Base-by-base conservation (phyloP, 2,329 filamentous ascomycete species). In the Diaporthe batatas region DNA sequence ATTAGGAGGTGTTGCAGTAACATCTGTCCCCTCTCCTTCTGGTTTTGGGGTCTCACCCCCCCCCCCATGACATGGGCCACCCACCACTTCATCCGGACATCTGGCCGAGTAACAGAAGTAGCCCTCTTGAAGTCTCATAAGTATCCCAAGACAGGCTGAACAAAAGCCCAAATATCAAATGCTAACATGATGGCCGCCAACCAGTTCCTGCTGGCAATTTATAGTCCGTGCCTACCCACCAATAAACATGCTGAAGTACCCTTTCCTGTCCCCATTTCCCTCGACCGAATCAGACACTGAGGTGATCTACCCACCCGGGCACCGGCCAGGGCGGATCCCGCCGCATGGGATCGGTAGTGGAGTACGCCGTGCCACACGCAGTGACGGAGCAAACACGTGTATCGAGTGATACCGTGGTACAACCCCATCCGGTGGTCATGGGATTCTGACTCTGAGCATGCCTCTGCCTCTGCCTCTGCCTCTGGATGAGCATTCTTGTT, bases 371-470 rank as follows among this genome's bases (percentile, higher is more conserved):
- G 49, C 59, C 59, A 51, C 59, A 49, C 25, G 18, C 42, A 65
- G 10, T 36, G n/a, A 42, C 16, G 42, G 29, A 3, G 42, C 29
- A 65, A 65, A 65, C 59, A 65, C 59, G 59, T 65, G 59, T 65
- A 65, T 65, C 59, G 59, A 51, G 59, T 65, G 34, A 65, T 65
- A 18, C 29, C 39, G 29, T 49, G 44, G 59, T 49, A 49, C 59
- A 65, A 65, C 59, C 42, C 59, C 59, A 49, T 65, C 59, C 12
- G 29, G 44, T 49, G 42, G 59, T 65, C 59, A 65, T 51, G 42
- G 42, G 59, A 49, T 64, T 64, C 42, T 49, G 39, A 47, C n/a
- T 34, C 42, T 64, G 42, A 5, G 5, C 18, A 5, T 44, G 42
- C 14, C 12, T 16, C 39, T 42, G 8, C 39, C 16, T 18, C 16